These are phyloP conservation scores for Lachancea meyersii DNA, from an alignment of 805 yeast genomes.

Conservation along the genomic window DNA sequence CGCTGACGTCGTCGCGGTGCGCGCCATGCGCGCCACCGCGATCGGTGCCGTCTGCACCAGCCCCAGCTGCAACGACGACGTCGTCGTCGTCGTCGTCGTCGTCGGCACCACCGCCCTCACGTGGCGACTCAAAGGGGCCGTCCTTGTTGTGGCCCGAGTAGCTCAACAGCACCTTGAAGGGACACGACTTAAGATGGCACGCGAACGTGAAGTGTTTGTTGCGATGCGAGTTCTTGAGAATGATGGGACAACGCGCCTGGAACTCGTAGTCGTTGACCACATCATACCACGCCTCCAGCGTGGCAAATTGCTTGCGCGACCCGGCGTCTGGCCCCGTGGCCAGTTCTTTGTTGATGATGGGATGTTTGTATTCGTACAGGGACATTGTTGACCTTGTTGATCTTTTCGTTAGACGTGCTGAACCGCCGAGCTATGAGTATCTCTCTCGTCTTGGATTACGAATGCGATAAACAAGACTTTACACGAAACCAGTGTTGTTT, in stretches of 20 bases:
- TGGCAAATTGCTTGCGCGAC: slow-evolving; percentile 23
- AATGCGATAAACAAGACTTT: neutral
- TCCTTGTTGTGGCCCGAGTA: slow-evolving; percentile 24
- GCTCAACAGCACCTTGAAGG: slow-evolving; percentile 30
- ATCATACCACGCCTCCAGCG: slow-evolving; percentile 30
- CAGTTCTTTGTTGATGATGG: slow-evolving; percentile 30
- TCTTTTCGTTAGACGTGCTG: slow-evolving; percentile 8
- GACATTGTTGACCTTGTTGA: slow-evolving; percentile 14
- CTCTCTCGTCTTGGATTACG: neutral
- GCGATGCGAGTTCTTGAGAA: slow-evolving; percentile 32
- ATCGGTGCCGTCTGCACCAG: slow-evolving; percentile 3
- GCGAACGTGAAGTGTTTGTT: slow-evolving; percentile 34
- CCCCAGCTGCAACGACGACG: neutral
- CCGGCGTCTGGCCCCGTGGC: slow-evolving; percentile 22
- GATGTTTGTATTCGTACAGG: slow-evolving; percentile 32
- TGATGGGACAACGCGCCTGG: slow-evolving; percentile 33
- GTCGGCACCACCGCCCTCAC: neutral
- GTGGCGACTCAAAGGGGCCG: slow-evolving; percentile 4
- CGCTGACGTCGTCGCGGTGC: slow-evolving; percentile 27
- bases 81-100: slow-evolving; percentile 2
- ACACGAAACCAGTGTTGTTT: neutral
- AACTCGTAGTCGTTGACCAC: slow-evolving; percentile 33
- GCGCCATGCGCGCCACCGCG: slow-evolving; percentile 13
- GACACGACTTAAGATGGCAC: slow-evolving; percentile 31
- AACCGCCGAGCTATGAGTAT: neutral